Evolutionary conservation across 75 land plant genomes (phyloP), one percentile per base, ranked within the genome.

Genomic region (Selaginella tamariscina): DNA sequence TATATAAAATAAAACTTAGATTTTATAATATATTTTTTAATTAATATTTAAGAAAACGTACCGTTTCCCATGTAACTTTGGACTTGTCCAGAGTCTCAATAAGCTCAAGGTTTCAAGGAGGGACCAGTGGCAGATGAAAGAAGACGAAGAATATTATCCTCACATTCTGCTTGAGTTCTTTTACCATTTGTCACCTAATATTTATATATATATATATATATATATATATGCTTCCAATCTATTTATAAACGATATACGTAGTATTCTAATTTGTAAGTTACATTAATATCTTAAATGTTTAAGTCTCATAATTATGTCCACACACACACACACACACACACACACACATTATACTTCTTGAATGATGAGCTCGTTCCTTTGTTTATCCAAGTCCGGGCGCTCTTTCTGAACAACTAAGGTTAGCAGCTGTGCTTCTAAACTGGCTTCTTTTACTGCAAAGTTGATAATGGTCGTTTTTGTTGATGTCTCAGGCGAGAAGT

Each of bases 21-120:
- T 2, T 49, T 54, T 30, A 1, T 67, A 54, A 32, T 2, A 54
- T 18, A 20, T 20, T 2, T 60, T 60, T 60, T 18, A 60, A 60
- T n/a, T n/a, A 24, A 8, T 60, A 20, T 24, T 20, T 20, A 9
- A 65, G 29, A 2, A 9, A 26, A 1, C 26, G 1, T 54, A 73
- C 75, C 71, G 71, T 68, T 60, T 73, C 75, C 74, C 72, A 73
- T 1, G 75, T 73, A 27, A 66, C 75, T 30, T 73, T 73, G 56
- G 75, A 73, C 1, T 28, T 65, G 30, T 73, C 75, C 26, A 73
- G 71, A 5, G 75, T 73, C 32, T 69, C 24, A 20, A 73, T 73
- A 33, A 73, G 44, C 18, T 73, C 75, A 27, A 73, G 44, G 30
- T 73, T 73, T 9, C 68, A 70, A 0, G 68, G 65, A 21, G 68